Evolutionary conservation across 2,329 filamentous ascomycete species (phyloP), one percentile per base, ranked within the genome.

Genomic region (Karstenula rhodostoma): DNA sequence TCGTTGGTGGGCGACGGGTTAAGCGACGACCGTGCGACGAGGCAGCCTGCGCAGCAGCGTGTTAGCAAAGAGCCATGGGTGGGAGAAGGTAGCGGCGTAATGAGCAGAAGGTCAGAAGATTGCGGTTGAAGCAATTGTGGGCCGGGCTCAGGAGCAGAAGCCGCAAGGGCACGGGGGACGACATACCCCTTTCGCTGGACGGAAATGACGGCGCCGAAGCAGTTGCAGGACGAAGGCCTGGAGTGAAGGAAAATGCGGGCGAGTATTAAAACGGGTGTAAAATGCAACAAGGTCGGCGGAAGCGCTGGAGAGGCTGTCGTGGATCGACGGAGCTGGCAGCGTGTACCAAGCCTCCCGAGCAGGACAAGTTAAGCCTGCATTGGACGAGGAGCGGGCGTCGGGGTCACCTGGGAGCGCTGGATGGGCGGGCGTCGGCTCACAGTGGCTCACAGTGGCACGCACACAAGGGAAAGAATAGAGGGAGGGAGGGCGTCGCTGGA

Each of bases 261-360:
- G 68, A 68, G 60, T 77, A 77, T 77, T 77, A 78, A 76, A 71
- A 77, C 73, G 77, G 67, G 63, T 66, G 67, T 65, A 72, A 71
- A 77, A 78, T 63, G 71, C 66, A 73, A 73, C 60, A 63, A 65
- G 59, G 70, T 63, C 67, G 70, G 61, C 62, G 63, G 33, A 52
- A 67, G 63, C 65, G 69, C 68, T 68, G 69, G 70, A 73, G 73
- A 76, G 74, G 74, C 73, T 71, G 74, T 76, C 73, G 73, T 71
- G 66, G 64, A 69, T 67, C 71, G 73, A 75, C 70, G 73, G 69
- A 77, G 73, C 73, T 77, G 75, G 74, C 74, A 77, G 73, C 69
- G 74, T 76, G 71, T 73, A 78, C 75, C 74, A 77, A 70, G 73
- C 72, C 74, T 77, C 74, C 73, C 73, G 67, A 69, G 69, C 72